Evolutionary conservation across 495 filamentous ascomycete species (phyloP), one percentile per base, ranked within the genome.

Genomic region (Echria macrotheca): DNA sequence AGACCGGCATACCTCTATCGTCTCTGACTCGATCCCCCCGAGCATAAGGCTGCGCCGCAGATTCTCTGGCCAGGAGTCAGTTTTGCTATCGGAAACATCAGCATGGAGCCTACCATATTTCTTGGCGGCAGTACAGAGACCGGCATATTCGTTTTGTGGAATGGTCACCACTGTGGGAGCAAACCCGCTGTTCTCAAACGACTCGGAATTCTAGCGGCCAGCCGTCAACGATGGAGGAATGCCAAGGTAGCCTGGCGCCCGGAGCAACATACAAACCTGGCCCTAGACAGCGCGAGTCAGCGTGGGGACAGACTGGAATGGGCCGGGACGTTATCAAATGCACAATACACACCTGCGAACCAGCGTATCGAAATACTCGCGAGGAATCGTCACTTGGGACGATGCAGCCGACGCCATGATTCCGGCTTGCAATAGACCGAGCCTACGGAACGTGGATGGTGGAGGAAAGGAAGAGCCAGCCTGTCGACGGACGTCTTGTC

Each of bases 21-120:
- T n/a, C n/a, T n/a, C n/a, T n/a, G n/a, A n/a, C n/a, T 75, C 73
- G 42, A 88, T 72, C 2, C 84, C 85, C 24, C 80, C 82, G 44
- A 70, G 73, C 43, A 81, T 65, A 10, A 90, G 76, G 44, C 81
- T 81, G 4, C 71, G 73, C 44, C 72, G 78, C 26, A 90, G 69
- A 44, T 79, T 81, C 47, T 70, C 84, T 88, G 45, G 14, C 5
- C 10, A 15, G 11, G 11, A 1, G 9, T 46, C 7, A 46, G 44
- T 31, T 17, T 22, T 14, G n/a, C 1, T 17, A 40, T 8, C n/a
- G 19, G 1, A 28, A 9, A 44, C n/a, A 6, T 18, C 2, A 24
- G 7, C 12, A 11, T 8, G 12, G 2, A 31, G 44, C 12, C 12
- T 63, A 74, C 70, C 61, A 47, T 70, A 70, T 59, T 68, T 50